phyloP scores from a whole-genome alignment of 495 filamentous ascomycete species.

The Letharia columbiana region DNA sequence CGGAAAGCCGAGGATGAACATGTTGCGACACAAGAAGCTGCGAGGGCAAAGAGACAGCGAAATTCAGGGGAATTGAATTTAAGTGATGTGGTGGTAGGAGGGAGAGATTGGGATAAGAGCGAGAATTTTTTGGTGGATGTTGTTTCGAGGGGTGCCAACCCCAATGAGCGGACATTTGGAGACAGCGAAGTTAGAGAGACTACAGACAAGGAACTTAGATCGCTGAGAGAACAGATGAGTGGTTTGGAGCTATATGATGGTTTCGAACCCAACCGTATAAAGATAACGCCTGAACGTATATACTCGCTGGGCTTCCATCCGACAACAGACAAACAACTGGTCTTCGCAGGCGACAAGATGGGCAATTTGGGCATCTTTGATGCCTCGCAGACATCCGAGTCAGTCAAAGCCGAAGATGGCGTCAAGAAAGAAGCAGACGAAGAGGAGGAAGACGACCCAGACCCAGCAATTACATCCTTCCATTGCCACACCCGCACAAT shows the following conservation, averaged over 20 bases:
- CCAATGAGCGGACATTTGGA: conserved; percentile 72
- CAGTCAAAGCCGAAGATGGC: conserved; percentile 25
- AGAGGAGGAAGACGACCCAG: conserved; percentile 54
- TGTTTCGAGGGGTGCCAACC: conserved; percentile 60
- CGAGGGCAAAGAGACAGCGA: conserved; percentile 60
- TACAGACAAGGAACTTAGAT: conserved; percentile 64
- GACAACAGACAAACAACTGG: conserved; percentile 67
- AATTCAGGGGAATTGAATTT: conserved; percentile 63
- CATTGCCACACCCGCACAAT: conserved; percentile 90
- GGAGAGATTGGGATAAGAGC: conserved; percentile 49
- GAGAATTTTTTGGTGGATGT: conserved; percentile 48
- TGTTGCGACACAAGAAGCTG: conserved; percentile 50
- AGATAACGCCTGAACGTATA: conserved; percentile 83
- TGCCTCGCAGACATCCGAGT: conserved; percentile 59
- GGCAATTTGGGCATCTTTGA: conserved; percentile 92
- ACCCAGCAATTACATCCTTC: conserved; percentile 73
- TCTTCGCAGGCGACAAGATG: conserved; percentile 95
- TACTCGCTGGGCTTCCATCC: conserved; percentile 89
- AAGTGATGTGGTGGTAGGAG: conserved; percentile 70
- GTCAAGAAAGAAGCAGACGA: conserved; percentile 43
- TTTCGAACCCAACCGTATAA: conserved; percentile 77
- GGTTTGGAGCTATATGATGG: conserved; percentile 70
- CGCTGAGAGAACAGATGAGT: conserved; percentile 71
- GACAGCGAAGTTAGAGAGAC: conserved; percentile 76
- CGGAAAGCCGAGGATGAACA: conserved; percentile 70